Evolutionary conservation across 768 basidiomycete species (phyloP).

Genomic region (Favolaschia claudopus): DNA sequence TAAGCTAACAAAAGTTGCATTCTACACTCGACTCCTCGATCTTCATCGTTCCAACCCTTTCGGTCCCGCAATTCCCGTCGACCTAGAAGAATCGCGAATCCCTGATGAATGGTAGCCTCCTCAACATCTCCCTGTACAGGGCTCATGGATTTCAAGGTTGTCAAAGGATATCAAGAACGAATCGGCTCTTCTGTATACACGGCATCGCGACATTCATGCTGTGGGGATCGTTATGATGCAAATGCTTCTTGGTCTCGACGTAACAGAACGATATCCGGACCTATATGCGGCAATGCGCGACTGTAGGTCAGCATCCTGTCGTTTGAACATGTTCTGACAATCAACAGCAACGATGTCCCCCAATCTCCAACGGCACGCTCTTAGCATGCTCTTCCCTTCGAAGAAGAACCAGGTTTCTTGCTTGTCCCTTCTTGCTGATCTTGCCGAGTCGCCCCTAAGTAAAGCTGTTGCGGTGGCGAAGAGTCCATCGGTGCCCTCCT

Average conservation of each 20-base stretch:
- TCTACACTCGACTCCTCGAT: constrained; percentile 76
- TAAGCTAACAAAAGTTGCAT: constrained; percentile 79
- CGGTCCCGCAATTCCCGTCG: constrained; percentile 42
- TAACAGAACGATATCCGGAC: constrained; percentile 61
- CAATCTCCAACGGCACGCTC: constrained; percentile 56
- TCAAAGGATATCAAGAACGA: constrained; percentile 83
- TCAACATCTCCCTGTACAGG: not conserved
- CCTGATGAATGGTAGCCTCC: constrained; percentile 53
- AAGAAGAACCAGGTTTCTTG: constrained; percentile 68
- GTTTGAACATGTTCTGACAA: not conserved
- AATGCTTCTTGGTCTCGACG: constrained; percentile 84
- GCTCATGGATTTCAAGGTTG: constrained; percentile 52
- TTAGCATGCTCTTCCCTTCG: constrained; percentile 66
- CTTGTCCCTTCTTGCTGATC: constrained; percentile 61
- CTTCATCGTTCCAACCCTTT: constrained; percentile 88
- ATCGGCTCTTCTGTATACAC: constrained; percentile 76
- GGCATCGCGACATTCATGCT: constrained; percentile 82
- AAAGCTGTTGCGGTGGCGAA: constrained; percentile 33
- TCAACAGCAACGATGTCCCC: constrained; percentile 60
- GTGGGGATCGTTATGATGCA: constrained; percentile 83
- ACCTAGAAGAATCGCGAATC: constrained; percentile 45
- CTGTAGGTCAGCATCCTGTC: constrained; percentile 46
- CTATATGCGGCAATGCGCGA: constrained; percentile 64
- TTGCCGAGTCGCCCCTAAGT: constrained; percentile 52
- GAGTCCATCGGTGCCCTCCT: constrained; percentile 36